A percentile compares a stretch with the other conserved stretches of the same genome.
These are phyloP conservation scores for Saraca asoca DNA, from an alignment of 331 rosid species.

Conservation along the genomic window DNA sequence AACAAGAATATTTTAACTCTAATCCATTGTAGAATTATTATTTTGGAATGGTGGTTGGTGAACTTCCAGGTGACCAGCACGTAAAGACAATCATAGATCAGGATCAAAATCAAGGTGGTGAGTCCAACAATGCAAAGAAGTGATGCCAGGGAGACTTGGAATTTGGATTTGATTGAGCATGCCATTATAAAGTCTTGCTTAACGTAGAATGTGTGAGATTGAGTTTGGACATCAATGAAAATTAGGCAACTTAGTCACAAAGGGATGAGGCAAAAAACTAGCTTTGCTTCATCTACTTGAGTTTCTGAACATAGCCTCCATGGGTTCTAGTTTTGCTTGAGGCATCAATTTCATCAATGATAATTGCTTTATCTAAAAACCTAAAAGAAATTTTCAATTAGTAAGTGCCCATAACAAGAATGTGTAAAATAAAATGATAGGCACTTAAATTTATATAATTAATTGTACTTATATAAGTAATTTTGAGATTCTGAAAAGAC, in stretches of 20 bases:
- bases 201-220: conserved; percentile 48
- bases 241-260: conserved; percentile 56
- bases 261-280: conserved; percentile 57
- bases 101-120: too few species aligned
- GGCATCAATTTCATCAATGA: conserved; percentile 47
- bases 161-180: conserved; percentile 47
- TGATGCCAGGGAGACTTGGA: conserved; percentile 42
- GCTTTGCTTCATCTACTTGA: conserved; percentile 69
- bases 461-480: too few species aligned
- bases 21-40: conserved; percentile 50
- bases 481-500: too few species aligned
- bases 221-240: conserved; percentile 45
- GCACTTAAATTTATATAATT: too few species aligned
- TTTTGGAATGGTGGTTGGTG: conserved; percentile 27
- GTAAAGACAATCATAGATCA: too few species aligned
- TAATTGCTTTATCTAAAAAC: conserved; percentile 56
- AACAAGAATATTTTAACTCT: conserved; percentile 43
- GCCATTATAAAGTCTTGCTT: conserved; percentile 52
- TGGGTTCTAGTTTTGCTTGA: conserved; percentile 49
- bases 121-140: too few species aligned
- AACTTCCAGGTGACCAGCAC: too few species aligned
- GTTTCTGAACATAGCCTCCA: conserved; percentile 57
- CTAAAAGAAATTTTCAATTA: neutral
- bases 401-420: too few species aligned
- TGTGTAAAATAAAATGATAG: too few species aligned